Conservation (phyloP, 179 eudicot genomes). For the Spinacia oleracea region DNA sequence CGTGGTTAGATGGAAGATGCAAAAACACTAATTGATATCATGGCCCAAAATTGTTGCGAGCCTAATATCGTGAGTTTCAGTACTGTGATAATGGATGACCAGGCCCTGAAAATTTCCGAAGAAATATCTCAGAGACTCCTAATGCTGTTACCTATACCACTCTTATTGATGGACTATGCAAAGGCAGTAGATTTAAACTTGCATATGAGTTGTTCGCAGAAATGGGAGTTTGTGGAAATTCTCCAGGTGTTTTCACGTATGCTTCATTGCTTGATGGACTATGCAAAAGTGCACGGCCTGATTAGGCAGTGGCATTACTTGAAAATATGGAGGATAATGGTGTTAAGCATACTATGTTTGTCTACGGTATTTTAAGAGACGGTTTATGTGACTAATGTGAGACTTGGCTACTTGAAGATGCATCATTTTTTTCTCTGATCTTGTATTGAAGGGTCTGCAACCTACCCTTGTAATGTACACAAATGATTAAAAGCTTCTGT, state of each 20-base stretch:
- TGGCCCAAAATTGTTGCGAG: neutral
- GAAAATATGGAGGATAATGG: conserved; percentile 15
- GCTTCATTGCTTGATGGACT: neutral
- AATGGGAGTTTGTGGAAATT: neutral
- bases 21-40: neutral
- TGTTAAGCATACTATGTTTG: conserved; percentile 15
- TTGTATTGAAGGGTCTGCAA: neutral
- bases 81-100: conserved; percentile 1
- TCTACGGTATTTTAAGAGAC: conserved; percentile 1
- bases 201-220: neutral
- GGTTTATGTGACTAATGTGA: neutral
- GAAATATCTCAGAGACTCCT: neutral
- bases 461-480: neutral
- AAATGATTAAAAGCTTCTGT: conserved; percentile 4
- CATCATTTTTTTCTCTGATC: neutral
- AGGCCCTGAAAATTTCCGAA: neutral
- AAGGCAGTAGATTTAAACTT: neutral
- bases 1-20: conserved; percentile 3
- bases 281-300: neutral
- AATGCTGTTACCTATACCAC: neutral
- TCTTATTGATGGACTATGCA: neutral
- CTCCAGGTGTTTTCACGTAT: neutral
- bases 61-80: neutral
- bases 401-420: neutral
- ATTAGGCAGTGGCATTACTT: neutral